Base-by-base conservation (phyloP, 768 basidiomycete genomes). In the Russula earlei region DNA sequence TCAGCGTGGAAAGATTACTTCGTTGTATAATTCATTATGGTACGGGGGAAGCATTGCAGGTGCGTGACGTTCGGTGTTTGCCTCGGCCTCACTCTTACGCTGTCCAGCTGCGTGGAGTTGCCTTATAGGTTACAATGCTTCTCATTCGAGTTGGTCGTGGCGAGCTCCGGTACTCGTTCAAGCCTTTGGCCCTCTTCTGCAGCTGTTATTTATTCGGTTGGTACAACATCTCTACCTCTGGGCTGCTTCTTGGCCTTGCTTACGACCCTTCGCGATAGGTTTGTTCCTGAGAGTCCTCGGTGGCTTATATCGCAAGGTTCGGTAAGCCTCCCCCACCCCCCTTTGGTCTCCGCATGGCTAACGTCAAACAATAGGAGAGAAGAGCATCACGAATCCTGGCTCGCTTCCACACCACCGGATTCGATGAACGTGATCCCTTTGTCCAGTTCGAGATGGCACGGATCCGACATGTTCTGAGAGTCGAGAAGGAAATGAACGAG, bases 11-110 rank as follows among this genome's bases (percentile, higher is more conserved):
- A 79, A 81, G 67, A 70, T 83, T 20, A 83, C 80, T 15, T 77
- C 82, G 10, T 65, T 83, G 54, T 87, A 83, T 68, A 88, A 89
- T 68, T 75, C 83, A 0, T 77, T 75, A 47, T 89, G 87, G 87
- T 88, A 88, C 67, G 63, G 83, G 34, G 87, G 87, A 10, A 82
- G 82, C 57, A 82, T 86, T 55, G 67, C 82, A 37, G 79, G 81
- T 65, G 45, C 53, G 59, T 77, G 22, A 41, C 11, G 22, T 27
- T 14, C 36, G 27, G 1, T 72, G 70, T 71, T 71, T 63, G 44
- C 66, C 62, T 37, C 24, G 3, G 22, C 31, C 20, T 24, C 24
- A n/a, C 25, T 33, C 42, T 38, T 29, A 37, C 33, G 14, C 15
- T 24, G 5, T 37, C 38, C 61, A 73, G 74, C 75, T 40, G 71